Evolutionary conservation across 2,329 filamentous ascomycete genomes (phyloP), one percentile per base, ranked within the genome.

Genomic region (Fusarium sp.): DNA sequence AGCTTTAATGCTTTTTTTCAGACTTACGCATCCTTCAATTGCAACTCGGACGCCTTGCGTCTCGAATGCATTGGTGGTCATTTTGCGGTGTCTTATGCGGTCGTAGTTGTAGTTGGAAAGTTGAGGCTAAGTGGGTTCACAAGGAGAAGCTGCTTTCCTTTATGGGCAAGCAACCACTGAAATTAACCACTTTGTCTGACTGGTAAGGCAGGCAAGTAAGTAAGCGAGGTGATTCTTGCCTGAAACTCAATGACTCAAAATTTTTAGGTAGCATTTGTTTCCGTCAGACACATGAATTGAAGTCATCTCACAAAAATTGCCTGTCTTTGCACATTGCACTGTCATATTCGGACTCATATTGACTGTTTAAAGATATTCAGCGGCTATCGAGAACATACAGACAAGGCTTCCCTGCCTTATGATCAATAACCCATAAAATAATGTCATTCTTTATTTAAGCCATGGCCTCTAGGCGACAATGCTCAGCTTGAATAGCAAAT

Each of bases 21-120:
- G 15, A 67, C 91, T 80, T 83, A 94, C 92, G 77, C 94, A 97
- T 73, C 94, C 94, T 83, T 97, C 92, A 8, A 97, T 83, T 20
- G 94, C 95, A 66, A 97, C 85, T 57, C 93, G 89, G 63, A 97
- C 83, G 61, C 86, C 87, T 33, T 80, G 76, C 15, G 71, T 73
- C 57, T 80, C 77, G 26, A 80, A 75, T 8, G 75, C 72, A 23
- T 75, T 69, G 61, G 73, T 50, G 16, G 76, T 51, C 80, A 81
- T 82, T 37, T 70, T 44, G 42, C 20, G 36, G 16, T 36, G 15
- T 31, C 26, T 44, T 18, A 34, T 34, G 57, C 57, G 46, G 36
- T 46, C 54, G 40, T 33, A 47, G 30, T 51, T 68, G 69, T 45
- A 57, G 71, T 60, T 62, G 71, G 45, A 36, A 63, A 52, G 64